Conservation (phyloP, 164 flowering plant genomes). For the Vitis vinifera region DNA sequence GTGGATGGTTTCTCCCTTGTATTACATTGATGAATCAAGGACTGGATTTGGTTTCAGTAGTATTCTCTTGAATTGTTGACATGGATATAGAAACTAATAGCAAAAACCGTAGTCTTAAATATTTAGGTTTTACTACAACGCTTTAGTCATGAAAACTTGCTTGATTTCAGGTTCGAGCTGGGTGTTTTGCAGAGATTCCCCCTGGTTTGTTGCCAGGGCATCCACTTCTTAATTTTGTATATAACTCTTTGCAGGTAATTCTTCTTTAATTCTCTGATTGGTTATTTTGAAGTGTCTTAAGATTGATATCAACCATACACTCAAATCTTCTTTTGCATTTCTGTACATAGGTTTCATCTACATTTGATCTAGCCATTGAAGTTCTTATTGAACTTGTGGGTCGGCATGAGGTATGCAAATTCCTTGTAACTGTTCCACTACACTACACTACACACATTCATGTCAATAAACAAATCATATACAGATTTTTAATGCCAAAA, state of each 20-base stretch:
- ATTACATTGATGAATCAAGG: too few species aligned
- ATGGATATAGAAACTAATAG: neutral
- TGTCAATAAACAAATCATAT: too few species aligned
- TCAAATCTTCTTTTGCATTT: constrained; percentile 3
- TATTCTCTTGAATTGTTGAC: neutral
- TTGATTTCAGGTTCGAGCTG: constrained; percentile 73
- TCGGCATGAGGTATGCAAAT: constrained; percentile 75
- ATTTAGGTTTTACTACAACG: neutral
- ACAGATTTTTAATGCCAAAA: too few species aligned
- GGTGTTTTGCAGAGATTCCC: constrained; percentile 81
- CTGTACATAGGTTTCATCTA: constrained; percentile 54
- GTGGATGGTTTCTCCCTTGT: too few species aligned
- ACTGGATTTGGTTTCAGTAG: too few species aligned
- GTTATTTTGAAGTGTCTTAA: neutral
- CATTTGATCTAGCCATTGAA: constrained; percentile 87
- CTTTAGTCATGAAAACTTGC: constrained; percentile 1
- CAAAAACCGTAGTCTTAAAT: neutral
- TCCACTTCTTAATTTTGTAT: constrained; percentile 87
- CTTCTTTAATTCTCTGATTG: neutral
- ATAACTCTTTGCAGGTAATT: constrained; percentile 76
- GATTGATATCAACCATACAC: neutral
- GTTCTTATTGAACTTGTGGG: constrained; percentile 87
- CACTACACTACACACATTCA: neutral
- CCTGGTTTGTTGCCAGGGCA: constrained; percentile 63
- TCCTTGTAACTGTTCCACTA: neutral